Percentiles rank a stretch among this genome's conserved stretches.
Conservation (phyloP, 345 rosid species). For the Pseudoturritis turrita region DNA sequence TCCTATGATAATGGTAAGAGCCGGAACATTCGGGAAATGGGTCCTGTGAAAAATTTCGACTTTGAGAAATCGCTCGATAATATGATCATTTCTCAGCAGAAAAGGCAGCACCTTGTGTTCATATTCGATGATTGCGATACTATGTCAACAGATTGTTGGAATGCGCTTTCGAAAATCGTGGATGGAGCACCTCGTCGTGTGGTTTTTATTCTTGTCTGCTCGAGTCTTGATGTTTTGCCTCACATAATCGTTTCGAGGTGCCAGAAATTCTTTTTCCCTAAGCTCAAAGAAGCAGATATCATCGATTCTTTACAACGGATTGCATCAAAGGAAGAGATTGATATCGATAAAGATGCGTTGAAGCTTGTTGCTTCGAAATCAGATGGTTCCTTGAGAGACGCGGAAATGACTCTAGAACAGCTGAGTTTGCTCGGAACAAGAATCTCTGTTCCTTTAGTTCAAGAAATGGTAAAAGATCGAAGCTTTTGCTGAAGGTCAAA, state of each 20-base stretch:
- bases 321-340: constrained; percentile 64
- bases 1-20: constrained; percentile 72
- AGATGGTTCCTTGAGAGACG: constrained; percentile 96
- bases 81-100: constrained; percentile 45
- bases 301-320: constrained; percentile 69
- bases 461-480: constrained; percentile 66
- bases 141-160: constrained; percentile 77
- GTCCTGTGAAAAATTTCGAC: constrained; percentile 74
- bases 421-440: constrained; percentile 84
- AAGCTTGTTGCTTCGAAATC: constrained; percentile 94
- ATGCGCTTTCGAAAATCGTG: constrained; percentile 68
- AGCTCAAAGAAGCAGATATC: constrained; percentile 87
- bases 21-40: constrained; percentile 66
- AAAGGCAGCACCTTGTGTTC: constrained; percentile 57
- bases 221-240: constrained; percentile 88
- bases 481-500: neutral
- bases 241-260: constrained; percentile 90
- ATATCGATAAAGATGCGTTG: constrained; percentile 73
- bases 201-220: constrained; percentile 78
- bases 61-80: constrained; percentile 59
- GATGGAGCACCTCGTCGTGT: constrained; percentile 77
- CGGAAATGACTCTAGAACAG: constrained; percentile 95
- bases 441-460: constrained; percentile 81
- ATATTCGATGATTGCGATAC: constrained; percentile 86
- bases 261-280: constrained; percentile 93